Conservation (phyloP, 352 stramenopile species). For the Globisporangium sylvaticum region DNA sequence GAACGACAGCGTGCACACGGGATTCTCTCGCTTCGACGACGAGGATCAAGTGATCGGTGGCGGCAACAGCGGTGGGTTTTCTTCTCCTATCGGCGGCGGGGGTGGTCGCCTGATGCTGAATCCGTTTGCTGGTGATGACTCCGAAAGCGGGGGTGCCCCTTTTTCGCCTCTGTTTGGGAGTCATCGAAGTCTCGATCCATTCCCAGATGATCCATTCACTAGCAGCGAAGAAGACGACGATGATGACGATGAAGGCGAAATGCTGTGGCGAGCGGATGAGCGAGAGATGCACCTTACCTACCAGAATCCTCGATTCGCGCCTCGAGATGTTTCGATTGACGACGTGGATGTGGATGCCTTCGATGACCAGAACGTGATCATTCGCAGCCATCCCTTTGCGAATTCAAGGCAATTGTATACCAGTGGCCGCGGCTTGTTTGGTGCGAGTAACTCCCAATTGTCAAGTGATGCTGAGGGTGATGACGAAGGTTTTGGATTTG, state of each 20-base stretch:
- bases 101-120: background rate
- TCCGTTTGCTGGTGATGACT: conserved; percentile 5
- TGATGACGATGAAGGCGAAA: background rate
- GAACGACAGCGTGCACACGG: background rate
- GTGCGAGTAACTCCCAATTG: conserved; percentile 17
- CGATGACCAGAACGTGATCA: background rate
- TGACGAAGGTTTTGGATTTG: conserved; percentile 13
- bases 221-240: conserved; percentile 21
- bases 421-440: conserved; percentile 12
- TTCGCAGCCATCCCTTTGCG: background rate
- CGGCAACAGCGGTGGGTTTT: background rate
- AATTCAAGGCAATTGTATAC: background rate
- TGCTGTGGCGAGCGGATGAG: background rate
- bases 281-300: background rate
- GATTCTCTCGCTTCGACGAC: conserved; percentile 4
- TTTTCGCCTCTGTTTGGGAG: conserved; percentile 2
- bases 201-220: conserved; percentile 21
- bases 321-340: conserved; percentile 7
- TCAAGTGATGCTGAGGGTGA: conserved; percentile 12
- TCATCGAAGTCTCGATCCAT: conserved; percentile 15
- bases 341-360: conserved; percentile 4
- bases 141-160: background rate
- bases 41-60: background rate
- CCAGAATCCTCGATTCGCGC: background rate
- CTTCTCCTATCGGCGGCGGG: background rate